Conservation (phyloP, 805 yeast genomes). For the Candida pseudofarinosa region DNA sequence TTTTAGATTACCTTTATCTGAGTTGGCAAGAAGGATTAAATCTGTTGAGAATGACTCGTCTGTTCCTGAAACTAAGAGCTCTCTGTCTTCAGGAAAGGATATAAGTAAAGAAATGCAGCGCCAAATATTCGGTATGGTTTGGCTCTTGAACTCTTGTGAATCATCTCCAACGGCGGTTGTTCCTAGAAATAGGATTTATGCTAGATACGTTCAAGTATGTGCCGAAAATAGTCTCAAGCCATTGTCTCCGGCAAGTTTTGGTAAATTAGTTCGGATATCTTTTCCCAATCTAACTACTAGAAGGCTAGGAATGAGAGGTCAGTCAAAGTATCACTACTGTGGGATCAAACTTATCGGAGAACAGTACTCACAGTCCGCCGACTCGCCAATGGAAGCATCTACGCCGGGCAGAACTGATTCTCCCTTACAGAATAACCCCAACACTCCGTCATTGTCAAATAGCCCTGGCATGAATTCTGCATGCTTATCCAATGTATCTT, state of each 20-base stretch:
- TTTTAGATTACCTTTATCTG: conserved; percentile 33
- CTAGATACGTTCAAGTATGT: conserved; percentile 37
- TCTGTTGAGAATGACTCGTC: conserved; percentile 33
- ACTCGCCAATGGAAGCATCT: conserved; percentile 5
- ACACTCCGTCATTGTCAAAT: conserved; percentile 5
- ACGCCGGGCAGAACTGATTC: conserved; percentile 6
- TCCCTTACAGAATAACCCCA: conserved; percentile 6
- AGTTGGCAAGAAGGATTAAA: conserved; percentile 43
- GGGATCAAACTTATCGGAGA: conserved; percentile 54
- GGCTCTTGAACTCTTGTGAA: conserved; percentile 71
- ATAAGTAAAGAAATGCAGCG: conserved; percentile 50
- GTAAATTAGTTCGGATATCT: conserved; percentile 62
- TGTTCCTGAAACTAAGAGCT: conserved; percentile 5
- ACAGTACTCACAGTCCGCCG: conserved; percentile 16
- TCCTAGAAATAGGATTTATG: conserved; percentile 41
- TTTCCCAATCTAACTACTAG: conserved; percentile 70
- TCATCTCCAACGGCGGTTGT: conserved; percentile 36
- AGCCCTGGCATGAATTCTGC: conserved; percentile 6
- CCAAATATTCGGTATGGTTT: conserved; percentile 78
- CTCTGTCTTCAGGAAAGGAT: conserved; percentile 7
- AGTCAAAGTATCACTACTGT: conserved; percentile 81
- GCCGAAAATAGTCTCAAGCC: conserved; percentile 47
- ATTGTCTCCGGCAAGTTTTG: conserved; percentile 73
- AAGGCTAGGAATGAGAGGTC: conserved; percentile 77
- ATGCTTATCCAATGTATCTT: neutral